phyloP scores from a whole-genome alignment of 352 stramenopile genomes.

The Phytophthora hybrid region DNA sequence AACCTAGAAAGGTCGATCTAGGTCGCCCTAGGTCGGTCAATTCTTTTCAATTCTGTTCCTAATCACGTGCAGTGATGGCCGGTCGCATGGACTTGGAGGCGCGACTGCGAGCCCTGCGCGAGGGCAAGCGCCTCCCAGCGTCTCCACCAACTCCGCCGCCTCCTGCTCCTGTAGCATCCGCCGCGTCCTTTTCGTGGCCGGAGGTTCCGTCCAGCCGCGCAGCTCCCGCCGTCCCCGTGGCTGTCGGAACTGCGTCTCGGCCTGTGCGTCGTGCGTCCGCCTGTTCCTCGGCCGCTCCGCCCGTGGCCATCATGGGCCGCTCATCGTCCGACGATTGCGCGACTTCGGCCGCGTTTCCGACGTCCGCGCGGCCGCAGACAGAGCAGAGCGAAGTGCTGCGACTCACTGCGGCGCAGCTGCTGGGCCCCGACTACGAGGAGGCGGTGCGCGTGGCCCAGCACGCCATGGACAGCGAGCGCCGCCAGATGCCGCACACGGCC shows the following conservation, averaged over 20 bases:
- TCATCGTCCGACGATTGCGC: slow-evolving; percentile 15
- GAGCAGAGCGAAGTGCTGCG: slow-evolving; percentile 30
- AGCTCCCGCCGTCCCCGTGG: slow-evolving; percentile 18
- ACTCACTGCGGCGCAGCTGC: slow-evolving; percentile 44
- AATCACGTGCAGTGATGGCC: neutral
- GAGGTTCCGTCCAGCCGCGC: slow-evolving; percentile 24
- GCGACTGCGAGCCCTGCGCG: slow-evolving; percentile 61
- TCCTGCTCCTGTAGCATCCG: slow-evolving; percentile 5
- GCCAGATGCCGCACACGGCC: slow-evolving; percentile 64
- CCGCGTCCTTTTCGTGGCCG: slow-evolving; percentile 36
- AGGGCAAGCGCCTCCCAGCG: slow-evolving; percentile 29
- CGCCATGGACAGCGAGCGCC: slow-evolving; percentile 76
- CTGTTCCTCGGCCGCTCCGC: slow-evolving; percentile 13
- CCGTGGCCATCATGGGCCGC: slow-evolving; percentile 28
- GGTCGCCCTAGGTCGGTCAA: no score
- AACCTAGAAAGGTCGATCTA: no score
- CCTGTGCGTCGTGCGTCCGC: slow-evolving; percentile 23
- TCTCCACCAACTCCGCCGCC: slow-evolving; percentile 11
- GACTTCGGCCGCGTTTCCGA: slow-evolving; percentile 1
- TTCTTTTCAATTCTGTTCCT: no score
- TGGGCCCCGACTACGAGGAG: slow-evolving; percentile 69
- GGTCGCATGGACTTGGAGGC: slow-evolving; percentile 66
- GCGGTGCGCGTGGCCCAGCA: slow-evolving; percentile 69
- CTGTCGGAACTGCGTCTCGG: neutral
- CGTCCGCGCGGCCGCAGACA: slow-evolving; percentile 12